These are phyloP conservation scores for Fusarium verrucosum DNA, from an alignment of 2,329 filamentous ascomycete genomes.

Conservation along the genomic window DNA sequence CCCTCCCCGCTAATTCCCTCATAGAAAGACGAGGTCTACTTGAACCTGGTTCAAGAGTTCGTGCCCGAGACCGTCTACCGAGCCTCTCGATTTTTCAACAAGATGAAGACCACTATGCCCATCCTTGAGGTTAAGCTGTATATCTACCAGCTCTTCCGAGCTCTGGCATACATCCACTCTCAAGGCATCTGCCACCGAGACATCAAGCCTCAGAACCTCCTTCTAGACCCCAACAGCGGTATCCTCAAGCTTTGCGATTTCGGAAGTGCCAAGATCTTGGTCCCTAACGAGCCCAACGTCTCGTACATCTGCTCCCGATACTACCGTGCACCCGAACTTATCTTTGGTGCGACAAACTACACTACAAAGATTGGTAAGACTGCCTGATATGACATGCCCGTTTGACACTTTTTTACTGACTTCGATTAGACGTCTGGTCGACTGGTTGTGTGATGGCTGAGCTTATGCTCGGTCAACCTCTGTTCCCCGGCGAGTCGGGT, in stretches of 20 bases:
- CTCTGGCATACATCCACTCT: conserved; percentile 97
- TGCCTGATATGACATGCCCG: not conserved
- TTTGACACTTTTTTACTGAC: conserved; percentile 10
- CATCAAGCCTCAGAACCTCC: conserved; percentile 98
- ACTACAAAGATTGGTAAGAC: conserved; percentile 97
- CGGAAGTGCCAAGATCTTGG: conserved; percentile 96
- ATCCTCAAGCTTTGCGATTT: conserved; percentile 98
- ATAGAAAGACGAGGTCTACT: conserved; percentile 97
- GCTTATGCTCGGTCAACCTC: conserved; percentile 95
- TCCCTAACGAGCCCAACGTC: conserved; percentile 98
- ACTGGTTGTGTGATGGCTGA: conserved; percentile 99
- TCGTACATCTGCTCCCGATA: conserved; percentile 99
- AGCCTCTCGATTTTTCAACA: conserved; percentile 98
- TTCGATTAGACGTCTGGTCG: conserved; percentile 94
- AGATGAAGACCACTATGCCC: conserved; percentile 99
- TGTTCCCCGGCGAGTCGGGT: conserved; percentile 97
- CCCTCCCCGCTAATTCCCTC: conserved; percentile 25
- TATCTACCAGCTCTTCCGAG: conserved; percentile 99
- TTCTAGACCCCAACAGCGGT: conserved; percentile 89
- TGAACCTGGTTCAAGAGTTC: conserved; percentile 97
- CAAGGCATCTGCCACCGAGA: conserved; percentile 99
- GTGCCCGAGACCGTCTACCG: conserved; percentile 98
- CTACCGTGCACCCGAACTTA: conserved; percentile 96
- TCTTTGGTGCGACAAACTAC: conserved; percentile 99
- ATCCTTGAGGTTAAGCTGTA: conserved; percentile 99